phyloP scores from a whole-genome alignment of 148 eudicot species.

The Rhododendron ferrugineum region DNA sequence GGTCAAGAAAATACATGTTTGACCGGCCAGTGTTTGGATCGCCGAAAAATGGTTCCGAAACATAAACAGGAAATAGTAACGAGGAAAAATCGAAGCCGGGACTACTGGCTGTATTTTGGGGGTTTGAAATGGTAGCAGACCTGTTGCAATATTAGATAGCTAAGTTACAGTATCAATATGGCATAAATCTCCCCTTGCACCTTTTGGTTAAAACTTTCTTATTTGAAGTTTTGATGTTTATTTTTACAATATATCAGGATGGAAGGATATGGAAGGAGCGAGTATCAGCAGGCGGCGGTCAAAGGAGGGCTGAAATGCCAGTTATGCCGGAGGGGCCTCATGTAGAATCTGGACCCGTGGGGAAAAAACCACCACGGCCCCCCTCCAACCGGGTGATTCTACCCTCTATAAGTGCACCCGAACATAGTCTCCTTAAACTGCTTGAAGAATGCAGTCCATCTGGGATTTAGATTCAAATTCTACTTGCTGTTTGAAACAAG shows the following conservation, averaged over 20 bases:
- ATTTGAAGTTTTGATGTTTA: background rate
- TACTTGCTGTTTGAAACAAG: background rate
- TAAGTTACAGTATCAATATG: background rate
- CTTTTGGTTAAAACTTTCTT: background rate
- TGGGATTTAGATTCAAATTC: constrained; percentile 15
- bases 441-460: constrained; percentile 61
- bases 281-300: constrained; percentile 49
- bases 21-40: background rate
- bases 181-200: background rate
- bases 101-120: background rate
- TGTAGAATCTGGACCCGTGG: constrained; percentile 28
- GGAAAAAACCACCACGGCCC: constrained; percentile 27
- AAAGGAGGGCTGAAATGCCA: constrained; percentile 59
- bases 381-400: constrained; percentile 47
- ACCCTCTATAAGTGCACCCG: constrained; percentile 89
- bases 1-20: background rate
- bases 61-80: background rate
- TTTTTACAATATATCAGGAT: constrained; percentile 39
- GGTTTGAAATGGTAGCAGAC: background rate
- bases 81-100: background rate
- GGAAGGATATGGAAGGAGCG: constrained; percentile 97
- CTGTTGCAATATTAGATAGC: background rate
- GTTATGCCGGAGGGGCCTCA: constrained; percentile 43
- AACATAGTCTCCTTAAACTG: constrained; percentile 64
- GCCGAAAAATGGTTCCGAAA: background rate